Base-by-base conservation (phyloP, 2,329 filamentous ascomycete genomes). In the Keithomyces neogunnii region DNA sequence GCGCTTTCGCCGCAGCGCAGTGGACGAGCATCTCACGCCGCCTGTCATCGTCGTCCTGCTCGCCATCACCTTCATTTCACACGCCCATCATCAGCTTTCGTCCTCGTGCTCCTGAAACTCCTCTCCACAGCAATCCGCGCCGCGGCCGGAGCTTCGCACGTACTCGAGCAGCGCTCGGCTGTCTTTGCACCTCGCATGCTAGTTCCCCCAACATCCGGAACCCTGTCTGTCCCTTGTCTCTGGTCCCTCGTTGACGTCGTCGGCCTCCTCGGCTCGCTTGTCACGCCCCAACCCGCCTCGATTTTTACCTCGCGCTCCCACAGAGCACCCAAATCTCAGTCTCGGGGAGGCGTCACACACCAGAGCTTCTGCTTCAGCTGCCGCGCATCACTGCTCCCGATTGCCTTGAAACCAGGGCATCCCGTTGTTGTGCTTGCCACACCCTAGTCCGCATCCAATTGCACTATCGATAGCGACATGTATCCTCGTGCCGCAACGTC, bases 391-490 rank as follows among this genome's bases (percentile, higher is more conserved):
- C 11, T 35, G 33, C 6, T 35, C 33, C 11, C 33, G 10, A 44
- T 28, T 29, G 40, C 9, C 28, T 10, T 28, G 9, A 29, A 44
- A 13, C 28, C 26, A 3, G 6, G 5, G 10, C 40, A 44, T 11
- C 30, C 10, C 26, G 28, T 10, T 29, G 26, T 30, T 10, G 28
- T 30, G 40, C 2, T 30, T 10, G 40, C 4, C 40, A 11, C 11
- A 44, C 40, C 13, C 26, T 13, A 31, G 30, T 35, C 31, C 6
- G 32, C 40, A n/a, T 26, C 30, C 26, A 49, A 36, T 26, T 52
- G 19, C 31, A 36, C 40, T 32, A 40, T 43, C 31, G 47, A 52
- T 40, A 46, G 19, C 51, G 51, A 52, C 46, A 52, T 52, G 51
- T 36, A 38, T 49, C 28, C 51, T 46, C 35, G 51, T 52, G 44